Conservation (phyloP, 2,329 filamentous ascomycete genomes). For the Sporothrix dimorphospora region DNA sequence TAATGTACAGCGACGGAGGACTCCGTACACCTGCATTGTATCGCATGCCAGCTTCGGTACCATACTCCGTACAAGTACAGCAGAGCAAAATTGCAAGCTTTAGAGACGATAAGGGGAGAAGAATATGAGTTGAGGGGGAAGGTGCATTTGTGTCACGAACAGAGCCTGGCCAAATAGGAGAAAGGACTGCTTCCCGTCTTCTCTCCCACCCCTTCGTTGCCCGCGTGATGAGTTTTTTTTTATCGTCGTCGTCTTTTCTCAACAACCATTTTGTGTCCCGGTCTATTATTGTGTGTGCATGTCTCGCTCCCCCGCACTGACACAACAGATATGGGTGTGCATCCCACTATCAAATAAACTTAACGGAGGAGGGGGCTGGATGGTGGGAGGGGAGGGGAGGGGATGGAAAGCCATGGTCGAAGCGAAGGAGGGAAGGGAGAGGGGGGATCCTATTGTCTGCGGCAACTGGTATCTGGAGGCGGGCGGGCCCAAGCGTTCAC, state of each 20-base stretch:
- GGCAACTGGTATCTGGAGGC: not conserved
- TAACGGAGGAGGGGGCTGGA: not conserved
- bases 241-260: not conserved
- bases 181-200: too few relatives aligned
- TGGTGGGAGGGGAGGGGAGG: too few relatives aligned
- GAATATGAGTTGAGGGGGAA: too few relatives aligned
- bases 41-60: conserved; percentile 4
- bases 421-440: not conserved
- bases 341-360: conserved; percentile 21
- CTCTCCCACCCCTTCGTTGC: not conserved
- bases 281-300: not conserved
- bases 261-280: not conserved
- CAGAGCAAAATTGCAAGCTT: too few relatives aligned
- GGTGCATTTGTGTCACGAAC: not conserved
- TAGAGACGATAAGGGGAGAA: too few relatives aligned
- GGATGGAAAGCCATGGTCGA: not conserved
- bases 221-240: conserved; percentile 3
- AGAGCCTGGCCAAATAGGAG: not conserved
- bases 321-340: not conserved
- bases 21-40: conserved; percentile 3
- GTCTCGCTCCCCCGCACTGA: not conserved
- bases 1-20: not conserved
- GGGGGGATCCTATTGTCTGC: not conserved
- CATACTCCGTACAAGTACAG: not conserved
- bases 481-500: conserved; percentile 11